A percentile compares a stretch with the other conserved stretches of the same genome.
Conservation (phyloP, 2,329 filamentous ascomycete genomes). For the Ascomycota sp. region DNA sequence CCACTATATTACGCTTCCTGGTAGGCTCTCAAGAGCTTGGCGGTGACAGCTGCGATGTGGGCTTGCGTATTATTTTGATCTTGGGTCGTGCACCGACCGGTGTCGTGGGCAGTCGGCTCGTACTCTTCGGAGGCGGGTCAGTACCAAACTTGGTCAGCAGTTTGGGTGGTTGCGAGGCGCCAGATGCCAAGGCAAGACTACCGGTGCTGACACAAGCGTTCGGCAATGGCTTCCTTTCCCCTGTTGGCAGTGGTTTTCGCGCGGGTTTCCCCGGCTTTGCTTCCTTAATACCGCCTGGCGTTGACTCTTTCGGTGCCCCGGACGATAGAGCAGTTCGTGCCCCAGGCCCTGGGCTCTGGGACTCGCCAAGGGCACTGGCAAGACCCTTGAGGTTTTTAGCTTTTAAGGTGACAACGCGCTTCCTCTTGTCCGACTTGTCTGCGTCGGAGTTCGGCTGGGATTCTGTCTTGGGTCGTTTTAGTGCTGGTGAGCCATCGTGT, state of each 20-base stretch:
- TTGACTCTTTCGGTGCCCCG: constrained; percentile 7
- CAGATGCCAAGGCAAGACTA: constrained; percentile 4
- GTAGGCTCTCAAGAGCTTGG: constrained; percentile 1
- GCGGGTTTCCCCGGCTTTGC: constrained; percentile 13
- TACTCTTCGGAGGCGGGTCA: constrained; percentile 6
- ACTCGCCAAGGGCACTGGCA: constrained; percentile 12
- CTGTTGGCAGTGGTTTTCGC: constrained; percentile 14
- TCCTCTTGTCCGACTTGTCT: constrained; percentile 9
- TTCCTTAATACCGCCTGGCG: constrained; percentile 8
- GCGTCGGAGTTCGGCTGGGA: constrained; percentile 5
- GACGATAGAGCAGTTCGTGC: constrained; percentile 14
- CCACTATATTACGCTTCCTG: too few species aligned
- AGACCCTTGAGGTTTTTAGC: constrained; percentile 14
- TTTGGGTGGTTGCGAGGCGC: constrained; percentile 8
- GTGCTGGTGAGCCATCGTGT: constrained; percentile 12
- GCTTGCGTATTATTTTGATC: constrained; percentile 17
- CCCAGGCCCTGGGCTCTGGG: constrained; percentile 5
- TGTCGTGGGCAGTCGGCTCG: constrained; percentile 7
- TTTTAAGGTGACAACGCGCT: constrained; percentile 16
- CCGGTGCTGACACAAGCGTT: constrained; percentile 5
- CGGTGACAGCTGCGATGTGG: constrained; percentile 7
- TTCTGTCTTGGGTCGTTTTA: constrained; percentile 18
- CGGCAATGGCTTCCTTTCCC: constrained; percentile 14
- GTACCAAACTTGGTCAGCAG: constrained; percentile 7
- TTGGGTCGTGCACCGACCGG: constrained; percentile 11